Percentiles rank a stretch among this genome's conserved stretches.
Evolutionary conservation across 2,329 filamentous ascomycete species (phyloP).

Genomic region (Aspergillus sp.): DNA sequence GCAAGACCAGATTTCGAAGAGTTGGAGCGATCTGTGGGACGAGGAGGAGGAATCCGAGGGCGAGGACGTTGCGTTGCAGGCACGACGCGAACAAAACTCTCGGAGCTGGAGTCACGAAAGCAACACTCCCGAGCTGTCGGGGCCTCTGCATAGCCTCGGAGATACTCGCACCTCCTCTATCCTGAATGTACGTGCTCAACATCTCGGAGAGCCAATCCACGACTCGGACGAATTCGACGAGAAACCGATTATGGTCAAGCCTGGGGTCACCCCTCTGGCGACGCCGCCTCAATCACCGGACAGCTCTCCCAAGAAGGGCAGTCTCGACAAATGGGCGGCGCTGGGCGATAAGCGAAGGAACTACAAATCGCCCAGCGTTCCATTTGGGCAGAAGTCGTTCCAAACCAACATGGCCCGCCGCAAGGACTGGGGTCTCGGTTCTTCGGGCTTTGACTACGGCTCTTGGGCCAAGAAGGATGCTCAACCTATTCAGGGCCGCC

Average conservation of each 20-base stretch:
- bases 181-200: slow-evolving; percentile 48
- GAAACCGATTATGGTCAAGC: slow-evolving; percentile 62
- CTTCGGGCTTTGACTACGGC: slow-evolving; percentile 38
- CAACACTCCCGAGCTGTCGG: slow-evolving; percentile 51
- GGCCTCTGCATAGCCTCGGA: slow-evolving; percentile 52
- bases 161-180: slow-evolving; percentile 56
- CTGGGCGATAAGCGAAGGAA: slow-evolving; percentile 81
- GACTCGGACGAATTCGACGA: slow-evolving; percentile 18
- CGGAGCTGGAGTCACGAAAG: slow-evolving; percentile 79
- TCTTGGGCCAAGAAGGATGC: slow-evolving; percentile 35
- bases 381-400: slow-evolving; percentile 50
- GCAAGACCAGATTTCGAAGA: slow-evolving; percentile 84
- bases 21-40: slow-evolving; percentile 98
- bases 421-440: slow-evolving; percentile 41
- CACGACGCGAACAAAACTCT: slow-evolving; percentile 63
- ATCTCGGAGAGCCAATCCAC: slow-evolving; percentile 27
- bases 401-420: slow-evolving; percentile 44
- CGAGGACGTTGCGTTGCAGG: slow-evolving; percentile 60
- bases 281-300: slow-evolving; percentile 52
- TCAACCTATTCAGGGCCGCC: slow-evolving; percentile 28
- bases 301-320: slow-evolving; percentile 55
- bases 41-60: slow-evolving; percentile 74
- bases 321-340: slow-evolving; percentile 82
- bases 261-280: slow-evolving; percentile 48
- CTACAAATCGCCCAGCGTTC: slow-evolving; percentile 55